Evolutionary conservation across 2,329 filamentous ascomycete species (phyloP).

Genomic region (Xylaria sp.): DNA sequence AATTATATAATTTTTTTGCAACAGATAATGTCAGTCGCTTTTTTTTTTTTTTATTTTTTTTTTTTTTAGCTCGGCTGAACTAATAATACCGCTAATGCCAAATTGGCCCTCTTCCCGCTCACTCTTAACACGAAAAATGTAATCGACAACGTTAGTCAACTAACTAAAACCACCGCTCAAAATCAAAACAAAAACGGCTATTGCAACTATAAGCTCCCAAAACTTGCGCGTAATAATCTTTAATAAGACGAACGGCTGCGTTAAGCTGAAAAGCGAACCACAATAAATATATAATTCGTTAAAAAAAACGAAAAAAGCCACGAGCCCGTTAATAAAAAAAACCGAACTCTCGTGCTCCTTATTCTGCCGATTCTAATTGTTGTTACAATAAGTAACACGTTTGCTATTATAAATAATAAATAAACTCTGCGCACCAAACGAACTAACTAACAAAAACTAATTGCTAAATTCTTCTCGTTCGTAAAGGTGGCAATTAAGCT

Average conservation of each 20-base stretch:
- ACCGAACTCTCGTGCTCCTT: not conserved
- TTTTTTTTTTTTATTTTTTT: too few relatives aligned
- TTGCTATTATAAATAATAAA: not conserved
- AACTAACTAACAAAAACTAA: slow-evolving; percentile 1
- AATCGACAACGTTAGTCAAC: not conserved
- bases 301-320: slow-evolving; percentile 2
- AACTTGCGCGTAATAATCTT: not conserved
- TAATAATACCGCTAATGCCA: not conserved
- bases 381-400: not conserved
- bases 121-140: not conserved
- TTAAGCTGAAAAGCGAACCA: not conserved
- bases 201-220: not conserved
- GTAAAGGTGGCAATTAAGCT: not conserved
- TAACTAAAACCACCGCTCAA: not conserved
- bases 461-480: slow-evolving; percentile 1
- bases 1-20: slow-evolving; percentile 1
- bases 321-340: slow-evolving; percentile 3
- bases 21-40: slow-evolving; percentile 5
- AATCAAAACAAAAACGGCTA: slow-evolving; percentile 1
- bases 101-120: not conserved
- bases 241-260: not conserved
- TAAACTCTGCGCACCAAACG: not conserved
- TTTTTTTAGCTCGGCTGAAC: not conserved
- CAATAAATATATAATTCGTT: slow-evolving; percentile 2
- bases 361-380: too few relatives aligned